Evolutionary conservation across 139 green algal species (phyloP).

Genomic region (Ulvella scutata): DNA sequence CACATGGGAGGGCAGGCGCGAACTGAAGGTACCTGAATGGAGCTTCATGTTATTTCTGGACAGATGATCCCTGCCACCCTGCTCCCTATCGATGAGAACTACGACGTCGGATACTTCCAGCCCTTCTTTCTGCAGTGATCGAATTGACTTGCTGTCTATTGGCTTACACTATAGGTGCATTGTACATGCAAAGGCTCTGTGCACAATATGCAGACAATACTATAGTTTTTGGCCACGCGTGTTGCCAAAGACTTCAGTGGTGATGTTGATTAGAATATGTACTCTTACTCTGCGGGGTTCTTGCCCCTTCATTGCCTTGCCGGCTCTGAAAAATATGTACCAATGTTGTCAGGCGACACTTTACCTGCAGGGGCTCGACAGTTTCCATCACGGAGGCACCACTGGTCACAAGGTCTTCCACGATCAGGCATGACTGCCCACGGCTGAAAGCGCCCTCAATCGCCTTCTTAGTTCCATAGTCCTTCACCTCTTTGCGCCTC

Average conservation of each 20-base stretch:
- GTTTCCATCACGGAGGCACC: constrained; percentile 94
- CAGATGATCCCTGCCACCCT: constrained; percentile 74
- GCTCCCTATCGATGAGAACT: constrained; percentile 96
- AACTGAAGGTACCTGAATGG: too few relatives aligned
- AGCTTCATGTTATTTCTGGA: constrained; percentile 51
- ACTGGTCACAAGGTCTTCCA: constrained; percentile 96
- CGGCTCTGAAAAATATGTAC: too few relatives aligned
- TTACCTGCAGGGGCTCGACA: constrained; percentile 66
- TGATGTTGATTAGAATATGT: too few relatives aligned
- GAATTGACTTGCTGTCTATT: too few relatives aligned
- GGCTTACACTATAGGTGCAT: too few relatives aligned
- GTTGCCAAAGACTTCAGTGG: too few relatives aligned
- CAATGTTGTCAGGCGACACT: neutral
- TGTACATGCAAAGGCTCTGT: too few relatives aligned
- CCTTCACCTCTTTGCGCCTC: constrained; percentile 71
- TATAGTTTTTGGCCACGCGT: too few relatives aligned
- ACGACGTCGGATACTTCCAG: constrained; percentile 75
- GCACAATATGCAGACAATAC: too few relatives aligned
- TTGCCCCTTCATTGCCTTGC: too few relatives aligned
- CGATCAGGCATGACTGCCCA: constrained; percentile 84
- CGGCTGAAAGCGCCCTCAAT: constrained; percentile 87
- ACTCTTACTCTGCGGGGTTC: too few relatives aligned
- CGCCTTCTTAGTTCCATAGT: constrained; percentile 97
- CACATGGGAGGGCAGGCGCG: too few relatives aligned
- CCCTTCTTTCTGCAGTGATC: constrained; percentile 22